These are phyloP conservation scores for Protomyces inundatus DNA, from an alignment of 1,139 yeast genomes.

Conservation along the genomic window DNA sequence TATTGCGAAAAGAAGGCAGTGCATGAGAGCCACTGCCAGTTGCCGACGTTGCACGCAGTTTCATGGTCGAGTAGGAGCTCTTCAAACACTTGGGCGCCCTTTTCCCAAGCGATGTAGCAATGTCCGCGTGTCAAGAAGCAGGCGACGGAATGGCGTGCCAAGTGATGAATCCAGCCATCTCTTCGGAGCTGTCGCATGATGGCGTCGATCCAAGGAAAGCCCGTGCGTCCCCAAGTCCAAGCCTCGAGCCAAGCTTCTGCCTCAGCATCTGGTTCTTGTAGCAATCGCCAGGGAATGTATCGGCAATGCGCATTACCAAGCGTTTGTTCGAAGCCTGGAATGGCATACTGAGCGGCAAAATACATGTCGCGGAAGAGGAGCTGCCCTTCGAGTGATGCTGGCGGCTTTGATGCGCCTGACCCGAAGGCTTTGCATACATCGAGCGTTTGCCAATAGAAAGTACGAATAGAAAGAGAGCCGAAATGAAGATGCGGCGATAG, in stretches of 20 bases:
- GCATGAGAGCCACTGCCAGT: constrained; percentile 25
- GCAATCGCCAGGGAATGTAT: constrained; percentile 23
- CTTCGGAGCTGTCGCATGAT: constrained; percentile 23
- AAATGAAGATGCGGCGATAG: constrained; percentile 25
- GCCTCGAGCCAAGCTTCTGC: constrained; percentile 21
- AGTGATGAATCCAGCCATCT: constrained; percentile 26
- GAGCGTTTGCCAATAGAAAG: constrained; percentile 18
- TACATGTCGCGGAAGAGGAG: constrained; percentile 24
- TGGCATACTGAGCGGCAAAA: constrained; percentile 24
- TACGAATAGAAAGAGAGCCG: constrained; percentile 20
- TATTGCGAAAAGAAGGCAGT: constrained; percentile 25
- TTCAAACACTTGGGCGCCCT: constrained; percentile 25
- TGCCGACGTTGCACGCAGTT: constrained; percentile 24
- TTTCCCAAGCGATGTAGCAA: constrained; percentile 25
- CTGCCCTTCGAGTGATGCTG: constrained; percentile 19
- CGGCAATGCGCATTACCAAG: constrained; percentile 22
- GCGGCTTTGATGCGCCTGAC: constrained; percentile 12
- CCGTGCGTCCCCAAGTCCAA: constrained; percentile 23
- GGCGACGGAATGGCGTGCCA: constrained; percentile 25
- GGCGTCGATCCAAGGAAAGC: constrained; percentile 26
- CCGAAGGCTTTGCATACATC: constrained; percentile 19
- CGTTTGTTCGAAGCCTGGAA: constrained; percentile 13
- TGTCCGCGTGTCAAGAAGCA: constrained; percentile 26
- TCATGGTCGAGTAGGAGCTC: constrained; percentile 24
- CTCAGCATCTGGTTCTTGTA: constrained; percentile 8